Evolutionary conservation across 257 asterid genomes (phyloP), one percentile per base, ranked within the genome.

Genomic region (Phtheirospermum japonicum): DNA sequence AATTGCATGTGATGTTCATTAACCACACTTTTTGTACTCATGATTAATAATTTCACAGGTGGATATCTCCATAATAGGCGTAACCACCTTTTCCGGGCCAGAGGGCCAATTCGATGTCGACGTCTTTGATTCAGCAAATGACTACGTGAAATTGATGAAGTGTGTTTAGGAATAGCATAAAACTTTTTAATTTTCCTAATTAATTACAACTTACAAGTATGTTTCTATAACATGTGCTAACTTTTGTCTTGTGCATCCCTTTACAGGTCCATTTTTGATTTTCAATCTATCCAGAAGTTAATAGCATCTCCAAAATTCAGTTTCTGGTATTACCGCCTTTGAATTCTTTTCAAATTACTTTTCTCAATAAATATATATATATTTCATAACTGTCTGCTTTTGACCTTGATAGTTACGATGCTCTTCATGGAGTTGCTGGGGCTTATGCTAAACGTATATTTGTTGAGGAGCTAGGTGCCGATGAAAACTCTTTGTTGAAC

Each of bases 371-470:
- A 43, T 57, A 2, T 6, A 26, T 61, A 43, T 18, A 30, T 30
- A 39, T 66, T 63, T 48, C 30, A n/a, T 55, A 45, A 53, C 9
- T 58, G 2, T 54, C 18, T 48, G 54, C 10, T 64, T 56, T 34
- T 12, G 57, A 12, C 51, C 63, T 57, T 63, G 58, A 54, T 78
- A 92, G 99, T 77, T 92, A 78, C 73, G 99, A 92, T 67, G 96
- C 95, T 17, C 99, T 92, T 76, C 93, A 92, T 71, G 99, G 97
- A 39, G 99, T 92, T 76, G 99, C 86, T 75, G 99, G 99, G 30
- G 94, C 88, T 60, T 90, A 92, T 77, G 95, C 99, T 43, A 80
- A 85, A 63, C 90, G 90, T 67, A 89, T 92, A 60, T 92, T 92
- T 78, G 97, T 89, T 57, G 96, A 85, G 62, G 99, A 92, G 83